Conservation (phyloP, 2,329 filamentous ascomycete species). For the Teratosphaeria epicoccoides region DNA sequence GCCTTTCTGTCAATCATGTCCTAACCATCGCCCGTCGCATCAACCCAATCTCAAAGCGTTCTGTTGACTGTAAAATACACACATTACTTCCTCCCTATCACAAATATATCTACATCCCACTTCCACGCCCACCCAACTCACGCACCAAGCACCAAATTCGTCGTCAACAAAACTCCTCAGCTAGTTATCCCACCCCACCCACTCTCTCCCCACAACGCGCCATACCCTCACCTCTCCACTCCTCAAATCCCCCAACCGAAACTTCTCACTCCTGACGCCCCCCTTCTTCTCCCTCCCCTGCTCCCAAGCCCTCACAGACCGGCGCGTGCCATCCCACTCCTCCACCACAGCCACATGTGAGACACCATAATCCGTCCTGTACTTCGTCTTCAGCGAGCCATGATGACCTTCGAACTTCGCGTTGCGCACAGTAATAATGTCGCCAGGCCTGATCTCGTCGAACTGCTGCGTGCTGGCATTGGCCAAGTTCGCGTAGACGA, state of each 20-base stretch:
- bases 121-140: too few species aligned
- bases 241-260: slow-evolving; percentile 80
- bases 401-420: slow-evolving; percentile 80
- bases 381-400: slow-evolving; percentile 90
- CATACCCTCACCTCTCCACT: slow-evolving; percentile 95
- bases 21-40: too few species aligned
- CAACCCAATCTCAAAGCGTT: too few species aligned
- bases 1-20: too few species aligned
- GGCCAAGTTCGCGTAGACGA: slow-evolving; percentile 89
- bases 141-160: background rate
- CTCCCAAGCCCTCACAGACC: slow-evolving; percentile 92
- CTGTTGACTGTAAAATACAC: too few species aligned
- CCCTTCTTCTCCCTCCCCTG: slow-evolving; percentile 73
- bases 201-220: slow-evolving; percentile 83
- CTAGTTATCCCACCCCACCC: slow-evolving; percentile 72
- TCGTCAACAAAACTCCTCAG: too few species aligned
- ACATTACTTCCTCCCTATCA: too few species aligned
- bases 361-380: slow-evolving; percentile 60
- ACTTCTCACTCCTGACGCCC: slow-evolving; percentile 75
- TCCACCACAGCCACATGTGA: slow-evolving; percentile 83
- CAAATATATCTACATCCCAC: too few species aligned
- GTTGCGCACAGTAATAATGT: slow-evolving; percentile 87
- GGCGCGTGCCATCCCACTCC: slow-evolving; percentile 98
- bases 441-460: slow-evolving; percentile 86
- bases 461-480: slow-evolving; percentile 84